These are phyloP conservation scores for Clonostachys rhizophaga DNA, from an alignment of 2,329 filamentous ascomycete species.

Conservation along the genomic window DNA sequence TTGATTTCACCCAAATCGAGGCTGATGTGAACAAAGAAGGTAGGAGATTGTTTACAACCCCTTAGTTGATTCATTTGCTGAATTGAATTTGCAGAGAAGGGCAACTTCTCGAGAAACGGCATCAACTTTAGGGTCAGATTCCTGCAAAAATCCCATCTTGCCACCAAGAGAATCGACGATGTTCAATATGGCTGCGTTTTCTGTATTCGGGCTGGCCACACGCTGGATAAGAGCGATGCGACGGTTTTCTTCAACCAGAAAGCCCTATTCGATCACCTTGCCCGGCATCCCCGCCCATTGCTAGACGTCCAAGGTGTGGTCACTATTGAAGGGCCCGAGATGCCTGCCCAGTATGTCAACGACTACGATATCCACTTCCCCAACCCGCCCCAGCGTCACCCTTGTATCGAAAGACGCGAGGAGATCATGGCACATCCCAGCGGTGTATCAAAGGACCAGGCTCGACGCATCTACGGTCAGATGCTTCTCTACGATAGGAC, in stretches of 20 bases:
- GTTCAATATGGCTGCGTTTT: conserved; percentile 50
- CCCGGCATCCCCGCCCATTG: conserved; percentile 47
- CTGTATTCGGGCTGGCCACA: conserved; percentile 43
- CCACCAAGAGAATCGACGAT: conserved; percentile 44
- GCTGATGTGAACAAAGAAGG: conserved; percentile 42
- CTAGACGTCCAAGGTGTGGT: conserved; percentile 42
- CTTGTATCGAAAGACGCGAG: conserved; percentile 29
- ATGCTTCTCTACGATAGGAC: conserved; percentile 38
- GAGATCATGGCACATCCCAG: conserved; percentile 37
- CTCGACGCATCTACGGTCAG: conserved; percentile 41
- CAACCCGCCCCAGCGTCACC: conserved; percentile 29
- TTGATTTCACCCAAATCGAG: conserved; percentile 48
- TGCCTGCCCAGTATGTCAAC: conserved; percentile 34
- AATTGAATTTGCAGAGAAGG: conserved; percentile 27
- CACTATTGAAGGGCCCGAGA: conserved; percentile 36
- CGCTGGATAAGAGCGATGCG: conserved; percentile 47
- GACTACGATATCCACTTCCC: conserved; percentile 50
- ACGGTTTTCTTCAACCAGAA: conserved; percentile 52
- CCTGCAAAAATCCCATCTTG: conserved; percentile 50
- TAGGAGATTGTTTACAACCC: conserved; percentile 13
- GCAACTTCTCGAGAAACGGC: conserved; percentile 38
- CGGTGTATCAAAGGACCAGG: conserved; percentile 38
- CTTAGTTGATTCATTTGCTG: neutral
- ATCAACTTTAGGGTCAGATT: conserved; percentile 49
- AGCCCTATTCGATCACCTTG: conserved; percentile 46